Base-by-base conservation (phyloP, 176 grass and related monocot genomes). In the Paspalum notatum region DNA sequence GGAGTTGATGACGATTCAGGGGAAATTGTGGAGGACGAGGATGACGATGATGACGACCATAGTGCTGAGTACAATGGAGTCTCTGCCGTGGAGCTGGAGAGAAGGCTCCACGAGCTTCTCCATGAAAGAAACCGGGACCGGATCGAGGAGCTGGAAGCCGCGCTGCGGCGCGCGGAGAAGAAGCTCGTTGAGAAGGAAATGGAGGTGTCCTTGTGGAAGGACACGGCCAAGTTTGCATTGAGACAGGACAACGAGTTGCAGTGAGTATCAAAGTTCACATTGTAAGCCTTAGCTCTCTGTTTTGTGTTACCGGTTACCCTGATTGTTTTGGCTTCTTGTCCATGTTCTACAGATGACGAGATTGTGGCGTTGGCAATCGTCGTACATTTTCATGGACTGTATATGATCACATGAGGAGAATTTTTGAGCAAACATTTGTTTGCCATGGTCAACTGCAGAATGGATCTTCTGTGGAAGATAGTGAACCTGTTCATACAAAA, bases 41-140 rank as follows among this genome's bases (percentile, higher is more conserved):
- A 66, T 1, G 44, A 76, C 10, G 26, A 7, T 4, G 26, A 62
- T 1, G 57, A 56, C 0, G 25, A 67, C 0, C 52, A 55, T 0
- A 48, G 62, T 1, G 15, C 69, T 0, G 64, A 55, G 3, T 84
- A 76, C 51, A 56, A 51, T 8, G 85, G 85, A 3, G 85, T 91
- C 0, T 77, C 64, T 43, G 76, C 85, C 0, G 0, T 91, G 0
- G 85, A 77, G 85, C 57, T 91, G 65, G 89, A 87, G 85, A 80
- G 89, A 42, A 51, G 89, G 71, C 85, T 91, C 24, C 85, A 87
- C 44, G 85, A 87, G 48, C 84, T 91, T 49, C 89, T 91, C 69
- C 89, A 91, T 2, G 76, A 80, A 54, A n/a, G 84, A 57, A 84
- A 87, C 62, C 81, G 75, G 66, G 81, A 87, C 1, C 48, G 81